A percentile compares a stretch with the other conserved stretches of the same genome.
phyloP scores from a whole-genome alignment of 2,329 filamentous ascomycete species.

The Alternaria sp. region DNA sequence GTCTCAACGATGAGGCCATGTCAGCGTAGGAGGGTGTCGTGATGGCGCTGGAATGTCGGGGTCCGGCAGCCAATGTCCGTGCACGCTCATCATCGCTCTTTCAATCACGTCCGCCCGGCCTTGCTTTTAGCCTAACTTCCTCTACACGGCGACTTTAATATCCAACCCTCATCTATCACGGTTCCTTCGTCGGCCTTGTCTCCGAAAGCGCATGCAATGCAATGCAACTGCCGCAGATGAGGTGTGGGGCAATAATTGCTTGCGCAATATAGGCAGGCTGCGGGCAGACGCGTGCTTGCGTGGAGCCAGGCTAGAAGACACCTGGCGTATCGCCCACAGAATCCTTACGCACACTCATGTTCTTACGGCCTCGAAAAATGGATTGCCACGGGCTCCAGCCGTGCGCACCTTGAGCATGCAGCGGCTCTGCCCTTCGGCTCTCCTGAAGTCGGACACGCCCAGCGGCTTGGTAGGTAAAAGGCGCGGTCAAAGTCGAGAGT shows the following conservation, averaged over 20 bases:
- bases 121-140: slow-evolving; percentile 44
- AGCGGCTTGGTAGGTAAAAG: slow-evolving; percentile 19
- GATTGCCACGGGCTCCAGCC: slow-evolving; percentile 3
- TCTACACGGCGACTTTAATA: slow-evolving; percentile 41
- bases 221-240: slow-evolving; percentile 33
- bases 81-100: slow-evolving; percentile 35
- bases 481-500: slow-evolving; percentile 9
- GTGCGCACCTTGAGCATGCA: slow-evolving; percentile 3
- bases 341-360: slow-evolving; percentile 22
- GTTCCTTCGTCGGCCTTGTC: slow-evolving; percentile 28
- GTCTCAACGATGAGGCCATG: slow-evolving; percentile 26
- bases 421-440: slow-evolving; percentile 21
- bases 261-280: slow-evolving; percentile 34
- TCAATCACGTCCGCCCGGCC: slow-evolving; percentile 30
- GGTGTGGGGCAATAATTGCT: slow-evolving; percentile 31
- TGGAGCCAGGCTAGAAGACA: slow-evolving; percentile 24
- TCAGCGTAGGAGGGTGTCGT: slow-evolving; percentile 20
- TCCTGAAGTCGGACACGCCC: slow-evolving; percentile 17
- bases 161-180: slow-evolving; percentile 39
- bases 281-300: slow-evolving; percentile 33
- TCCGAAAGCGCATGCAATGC: slow-evolving; percentile 27
- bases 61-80: slow-evolving; percentile 26
- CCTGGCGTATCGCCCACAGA: slow-evolving; percentile 39
- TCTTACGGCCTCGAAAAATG: slow-evolving; percentile 5
- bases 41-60: slow-evolving; percentile 39